phyloP scores from a whole-genome alignment of 2,329 filamentous ascomycete species.

The Venturia asperata region DNA sequence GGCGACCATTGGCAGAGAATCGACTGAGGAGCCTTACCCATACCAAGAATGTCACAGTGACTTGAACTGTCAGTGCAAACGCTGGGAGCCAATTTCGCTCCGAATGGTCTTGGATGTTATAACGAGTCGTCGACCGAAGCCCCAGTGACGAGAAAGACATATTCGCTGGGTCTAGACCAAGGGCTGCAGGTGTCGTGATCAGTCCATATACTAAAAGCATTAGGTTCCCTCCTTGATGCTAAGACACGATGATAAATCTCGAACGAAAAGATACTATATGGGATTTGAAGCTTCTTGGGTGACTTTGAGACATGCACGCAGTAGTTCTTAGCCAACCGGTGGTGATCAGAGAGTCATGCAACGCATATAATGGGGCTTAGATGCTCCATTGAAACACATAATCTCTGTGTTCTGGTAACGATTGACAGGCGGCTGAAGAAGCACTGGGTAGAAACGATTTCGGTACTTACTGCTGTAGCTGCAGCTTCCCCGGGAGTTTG shows the following conservation, averaged over 20 bases:
- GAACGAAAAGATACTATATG: neutral
- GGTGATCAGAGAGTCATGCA: neutral
- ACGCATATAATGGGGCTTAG: neutral
- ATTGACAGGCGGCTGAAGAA: neutral
- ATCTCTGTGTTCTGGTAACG: neutral
- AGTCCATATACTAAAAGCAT: neutral
- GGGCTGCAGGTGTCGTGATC: neutral
- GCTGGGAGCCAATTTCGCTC: constrained; percentile 16
- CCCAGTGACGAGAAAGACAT: neutral
- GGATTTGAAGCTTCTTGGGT: neutral
- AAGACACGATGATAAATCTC: neutral
- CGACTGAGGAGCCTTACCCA: constrained; percentile 17
- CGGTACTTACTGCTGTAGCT: constrained; percentile 1
- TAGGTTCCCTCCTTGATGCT: neutral
- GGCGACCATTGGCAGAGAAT: neutral
- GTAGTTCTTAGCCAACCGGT: neutral
- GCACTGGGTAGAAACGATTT: neutral
- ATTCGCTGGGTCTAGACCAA: neutral
- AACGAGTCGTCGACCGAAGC: neutral
- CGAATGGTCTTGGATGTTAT: constrained; percentile 1
- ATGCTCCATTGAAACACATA: neutral
- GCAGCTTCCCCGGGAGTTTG: neutral
- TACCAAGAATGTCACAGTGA: constrained; percentile 16
- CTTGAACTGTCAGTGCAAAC: constrained; percentile 16
- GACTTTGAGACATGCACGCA: neutral